Conservation (phyloP, 2,329 filamentous ascomycete genomes). For the Cercospora sp. region DNA sequence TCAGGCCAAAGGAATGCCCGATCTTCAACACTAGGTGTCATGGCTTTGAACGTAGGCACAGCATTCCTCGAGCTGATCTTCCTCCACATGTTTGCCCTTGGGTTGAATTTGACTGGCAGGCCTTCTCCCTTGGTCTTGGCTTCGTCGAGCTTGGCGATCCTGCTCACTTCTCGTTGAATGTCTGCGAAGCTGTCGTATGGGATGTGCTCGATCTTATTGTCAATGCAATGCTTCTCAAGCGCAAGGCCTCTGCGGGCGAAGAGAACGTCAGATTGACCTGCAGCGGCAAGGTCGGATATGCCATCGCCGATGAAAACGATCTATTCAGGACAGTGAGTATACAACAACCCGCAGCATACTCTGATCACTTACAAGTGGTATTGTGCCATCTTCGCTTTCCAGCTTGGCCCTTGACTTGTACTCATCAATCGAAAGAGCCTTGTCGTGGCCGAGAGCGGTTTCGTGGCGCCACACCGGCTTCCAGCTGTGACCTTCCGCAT, state of each 20-base stretch:
- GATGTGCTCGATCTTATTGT: constrained; percentile 61
- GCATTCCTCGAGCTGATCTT: constrained; percentile 60
- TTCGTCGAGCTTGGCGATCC: constrained; percentile 60
- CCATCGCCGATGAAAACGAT: constrained; percentile 71
- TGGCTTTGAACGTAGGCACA: constrained; percentile 52
- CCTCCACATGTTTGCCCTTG: constrained; percentile 67
- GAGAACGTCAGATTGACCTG: constrained; percentile 65
- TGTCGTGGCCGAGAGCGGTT: constrained; percentile 65
- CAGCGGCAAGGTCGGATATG: constrained; percentile 66
- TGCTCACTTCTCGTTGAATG: constrained; percentile 61
- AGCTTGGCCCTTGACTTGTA: constrained; percentile 57
- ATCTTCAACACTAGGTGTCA: constrained; percentile 57
- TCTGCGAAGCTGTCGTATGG: constrained; percentile 67
- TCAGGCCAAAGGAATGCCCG: constrained; percentile 65
- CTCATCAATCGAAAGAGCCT: constrained; percentile 64
- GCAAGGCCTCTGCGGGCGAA: constrained; percentile 66
- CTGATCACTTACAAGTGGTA: constrained; percentile 50
- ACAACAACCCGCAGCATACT: no score
- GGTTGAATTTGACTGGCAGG: constrained; percentile 63
- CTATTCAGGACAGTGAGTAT: not conserved
- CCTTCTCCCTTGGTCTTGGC: constrained; percentile 61
- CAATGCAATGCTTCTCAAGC: constrained; percentile 66
- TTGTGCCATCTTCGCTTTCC: constrained; percentile 59
- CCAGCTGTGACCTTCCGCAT: constrained; percentile 60
- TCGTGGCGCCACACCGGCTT: constrained; percentile 68